These are phyloP conservation scores for Camptophora hylomeconis DNA, from an alignment of 2,329 filamentous ascomycete species.

Conservation along the genomic window DNA sequence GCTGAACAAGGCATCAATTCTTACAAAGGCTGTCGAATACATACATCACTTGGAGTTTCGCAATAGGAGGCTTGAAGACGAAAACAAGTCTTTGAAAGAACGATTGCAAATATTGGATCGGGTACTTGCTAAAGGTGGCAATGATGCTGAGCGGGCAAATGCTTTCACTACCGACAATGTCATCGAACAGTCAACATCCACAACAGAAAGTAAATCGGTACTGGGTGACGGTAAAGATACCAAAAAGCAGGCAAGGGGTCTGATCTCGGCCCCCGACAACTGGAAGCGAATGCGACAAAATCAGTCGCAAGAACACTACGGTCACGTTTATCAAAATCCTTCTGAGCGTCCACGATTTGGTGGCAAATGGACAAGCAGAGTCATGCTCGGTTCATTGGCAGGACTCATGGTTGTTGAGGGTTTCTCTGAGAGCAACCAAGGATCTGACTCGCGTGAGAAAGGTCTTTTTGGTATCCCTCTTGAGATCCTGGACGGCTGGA, in stretches of 20 bases:
- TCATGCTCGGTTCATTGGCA: slow-evolving; percentile 87
- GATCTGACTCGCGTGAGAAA: slow-evolving; percentile 49
- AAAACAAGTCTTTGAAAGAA: slow-evolving; percentile 66
- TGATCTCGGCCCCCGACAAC: slow-evolving; percentile 31
- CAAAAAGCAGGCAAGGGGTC: slow-evolving; percentile 21
- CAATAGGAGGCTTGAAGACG: slow-evolving; percentile 67
- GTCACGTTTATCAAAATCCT: slow-evolving; percentile 22
- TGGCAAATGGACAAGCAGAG: slow-evolving; percentile 50
- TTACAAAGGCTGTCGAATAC: slow-evolving; percentile 93
- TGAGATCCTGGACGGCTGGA: slow-evolving; percentile 39
- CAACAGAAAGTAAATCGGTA: slow-evolving; percentile 21
- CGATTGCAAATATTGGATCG: slow-evolving; percentile 70
- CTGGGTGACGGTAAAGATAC: slow-evolving; percentile 10
- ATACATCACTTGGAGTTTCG: slow-evolving; percentile 88
- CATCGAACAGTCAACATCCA: slow-evolving; percentile 11
- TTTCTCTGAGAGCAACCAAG: slow-evolving; percentile 52
- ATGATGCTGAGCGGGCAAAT: slow-evolving; percentile 13
- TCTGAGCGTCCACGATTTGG: slow-evolving; percentile 31
- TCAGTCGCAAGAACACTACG: slow-evolving; percentile 18
- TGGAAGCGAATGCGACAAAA: slow-evolving; percentile 29
- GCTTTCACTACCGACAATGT: slow-evolving; percentile 17
- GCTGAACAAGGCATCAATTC: slow-evolving; percentile 91
- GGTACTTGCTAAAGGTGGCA: slow-evolving; percentile 34
- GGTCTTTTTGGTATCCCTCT: slow-evolving; percentile 55
- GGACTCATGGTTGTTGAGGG: slow-evolving; percentile 87